Percentiles rank a stretch among this genome's conserved stretches.
Evolutionary conservation across 2,329 filamentous ascomycete species (phyloP).

Genomic region (Aspergillus ruber): DNA sequence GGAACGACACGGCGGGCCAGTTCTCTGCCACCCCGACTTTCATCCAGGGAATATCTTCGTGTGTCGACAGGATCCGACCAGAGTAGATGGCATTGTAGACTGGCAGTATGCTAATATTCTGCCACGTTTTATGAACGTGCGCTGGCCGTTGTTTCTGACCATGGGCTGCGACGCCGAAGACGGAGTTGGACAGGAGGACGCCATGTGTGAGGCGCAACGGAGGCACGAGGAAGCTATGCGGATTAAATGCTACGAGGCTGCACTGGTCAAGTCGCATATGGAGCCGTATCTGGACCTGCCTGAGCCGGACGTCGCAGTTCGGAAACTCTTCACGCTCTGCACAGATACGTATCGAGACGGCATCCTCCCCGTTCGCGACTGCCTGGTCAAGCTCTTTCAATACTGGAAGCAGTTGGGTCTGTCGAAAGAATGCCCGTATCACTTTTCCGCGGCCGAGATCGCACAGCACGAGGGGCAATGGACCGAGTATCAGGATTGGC

Average conservation of each 20-base stretch:
- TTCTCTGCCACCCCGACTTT: slow-evolving; percentile 14
- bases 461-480: slow-evolving; percentile 7
- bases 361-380: slow-evolving; percentile 10
- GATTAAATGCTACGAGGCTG: slow-evolving; percentile 18
- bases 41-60: slow-evolving; percentile 18
- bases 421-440: slow-evolving; percentile 7
- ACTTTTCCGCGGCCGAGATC: slow-evolving; percentile 6
- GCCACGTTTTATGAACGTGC: slow-evolving; percentile 14
- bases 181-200: slow-evolving; percentile 9
- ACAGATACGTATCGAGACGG: slow-evolving; percentile 10
- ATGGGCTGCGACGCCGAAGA: slow-evolving; percentile 12
- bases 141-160: slow-evolving; percentile 13
- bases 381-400: slow-evolving; percentile 10
- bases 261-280: slow-evolving; percentile 12
- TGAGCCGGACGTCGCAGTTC: slow-evolving; percentile 8
- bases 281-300: slow-evolving; percentile 14
- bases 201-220: slow-evolving; percentile 4
- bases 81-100: slow-evolving; percentile 14
- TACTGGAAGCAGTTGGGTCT: slow-evolving; percentile 8
- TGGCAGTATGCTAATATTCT: slow-evolving; percentile 15
- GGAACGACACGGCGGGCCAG: slow-evolving; percentile 7
- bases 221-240: slow-evolving; percentile 8
- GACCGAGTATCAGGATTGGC: slow-evolving; percentile 10
- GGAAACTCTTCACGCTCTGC: slow-evolving; percentile 10
- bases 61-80: slow-evolving; percentile 12